Evolutionary conservation across 2,329 filamentous ascomycete genomes (phyloP), one percentile per base, ranked within the genome.

Genomic region (Epichloe sylvatica): DNA sequence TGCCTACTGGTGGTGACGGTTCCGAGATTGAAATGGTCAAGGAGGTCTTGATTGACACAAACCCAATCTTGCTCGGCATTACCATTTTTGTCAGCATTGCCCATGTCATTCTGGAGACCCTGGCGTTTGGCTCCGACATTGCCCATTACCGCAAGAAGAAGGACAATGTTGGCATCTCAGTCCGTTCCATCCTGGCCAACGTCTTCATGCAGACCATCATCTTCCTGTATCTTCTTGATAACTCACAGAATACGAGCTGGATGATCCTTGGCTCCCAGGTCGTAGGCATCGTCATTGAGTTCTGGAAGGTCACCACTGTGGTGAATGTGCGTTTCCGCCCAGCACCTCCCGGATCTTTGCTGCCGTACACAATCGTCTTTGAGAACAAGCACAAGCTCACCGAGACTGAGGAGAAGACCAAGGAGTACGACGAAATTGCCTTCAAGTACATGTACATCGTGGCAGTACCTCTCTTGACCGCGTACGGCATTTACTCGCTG

Each of bases 71-170:
- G 33, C 80, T 98, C 38, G 83, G 77, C 25, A 83, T 94, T 34
- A 98, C 92, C 1, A 81, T 81, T 25, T 67, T 94, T 8, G 92
- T 94, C 58, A 90, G 81, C 55, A 77, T 98, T 51, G 75, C 92
- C 38, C 92, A 98, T 70, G 89, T 95, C 77, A 73, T 98, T 57
- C 91, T 98, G 55, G 92, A 98, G 69, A 90, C 86, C 62, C 78
- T 98, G 35, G 92, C 92, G 2, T 98, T 98, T 72, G 95, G 94
- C 62, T 95, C 85, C 63, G 92, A 98, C 64, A 95, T 98, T 64
- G 81, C 89, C 45, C 92, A 98, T 69, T 98, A 92, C 80, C 87
- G 90, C 64, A 96, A 97, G 74, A 98, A 98, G 83, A 98, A 98
- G 75, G 94, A 97, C 71, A 92, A 95, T 52, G 86, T 98, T 30